These are phyloP conservation scores for Magnaporthiopsis poae DNA, from an alignment of 2,329 filamentous ascomycete species.

Conservation along the genomic window DNA sequence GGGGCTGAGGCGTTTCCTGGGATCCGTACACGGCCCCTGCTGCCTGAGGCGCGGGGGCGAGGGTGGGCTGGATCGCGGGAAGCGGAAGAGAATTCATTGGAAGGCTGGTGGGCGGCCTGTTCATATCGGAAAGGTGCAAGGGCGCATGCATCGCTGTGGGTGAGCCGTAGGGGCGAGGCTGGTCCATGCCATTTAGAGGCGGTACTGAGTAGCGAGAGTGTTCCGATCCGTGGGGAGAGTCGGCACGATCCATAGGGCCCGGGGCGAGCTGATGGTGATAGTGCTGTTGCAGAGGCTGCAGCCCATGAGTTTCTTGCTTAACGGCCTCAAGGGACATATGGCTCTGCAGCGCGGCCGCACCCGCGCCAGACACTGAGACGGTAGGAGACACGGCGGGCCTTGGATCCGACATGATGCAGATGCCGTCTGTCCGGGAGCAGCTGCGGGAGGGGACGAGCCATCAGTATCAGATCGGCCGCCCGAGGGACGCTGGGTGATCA, in stretches of 20 bases:
- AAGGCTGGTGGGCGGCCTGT: conserved; percentile 30
- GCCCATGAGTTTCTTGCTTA: conserved; percentile 1
- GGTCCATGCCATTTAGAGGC: conserved; percentile 32
- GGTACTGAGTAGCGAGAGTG: conserved; percentile 46
- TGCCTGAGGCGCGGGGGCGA: conserved; percentile 16
- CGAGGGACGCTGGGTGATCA: not conserved
- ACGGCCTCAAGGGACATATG: not conserved
- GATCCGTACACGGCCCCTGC: conserved; percentile 26
- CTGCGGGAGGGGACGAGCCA: not conserved
- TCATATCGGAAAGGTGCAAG: conserved; percentile 35
- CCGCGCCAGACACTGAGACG: not conserved
- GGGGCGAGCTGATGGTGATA: conserved; percentile 16
- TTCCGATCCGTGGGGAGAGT: conserved; percentile 51
- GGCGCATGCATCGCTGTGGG: conserved; percentile 41
- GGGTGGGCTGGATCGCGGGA: conserved; percentile 6
- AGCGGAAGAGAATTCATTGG: conserved; percentile 3
- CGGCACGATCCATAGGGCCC: conserved; percentile 40
- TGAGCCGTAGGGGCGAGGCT: conserved; percentile 39
- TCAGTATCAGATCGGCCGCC: not conserved
- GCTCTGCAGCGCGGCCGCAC: not conserved
- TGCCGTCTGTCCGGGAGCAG: not conserved
- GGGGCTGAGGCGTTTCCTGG: conserved; percentile 23
- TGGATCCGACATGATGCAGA: not conserved
- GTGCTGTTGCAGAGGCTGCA: conserved; percentile 13
- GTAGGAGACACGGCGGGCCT: not conserved